Conservation (phyloP, 75 land plant genomes). For the Cunninghamia lanceolata region DNA sequence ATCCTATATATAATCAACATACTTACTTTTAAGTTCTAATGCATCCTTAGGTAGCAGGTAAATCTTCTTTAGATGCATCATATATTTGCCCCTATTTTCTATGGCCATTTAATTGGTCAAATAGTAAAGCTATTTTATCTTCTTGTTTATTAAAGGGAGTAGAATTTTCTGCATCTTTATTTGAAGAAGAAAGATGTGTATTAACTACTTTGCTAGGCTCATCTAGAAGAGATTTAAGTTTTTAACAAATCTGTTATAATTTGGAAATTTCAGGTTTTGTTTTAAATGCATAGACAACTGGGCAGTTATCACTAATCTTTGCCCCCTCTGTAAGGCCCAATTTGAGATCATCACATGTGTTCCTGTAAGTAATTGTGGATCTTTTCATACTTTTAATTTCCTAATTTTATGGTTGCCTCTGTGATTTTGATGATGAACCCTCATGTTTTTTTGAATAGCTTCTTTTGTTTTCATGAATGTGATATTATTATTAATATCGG, state of each 20-base stretch:
- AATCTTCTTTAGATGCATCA: not conserved
- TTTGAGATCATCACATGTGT: conserved; percentile 85
- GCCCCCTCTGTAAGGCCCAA: conserved; percentile 88
- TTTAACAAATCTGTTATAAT: not conserved
- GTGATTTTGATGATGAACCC: not conserved
- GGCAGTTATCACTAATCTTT: conserved; percentile 91
- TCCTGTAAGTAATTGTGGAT: conserved; percentile 51
- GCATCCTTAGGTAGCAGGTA: not conserved
- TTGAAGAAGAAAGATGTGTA: not conserved
- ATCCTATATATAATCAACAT: not conserved
- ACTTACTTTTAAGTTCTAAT: not conserved
- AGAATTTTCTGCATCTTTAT: not conserved
- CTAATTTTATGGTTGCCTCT: not conserved
- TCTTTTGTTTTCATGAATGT: not conserved
- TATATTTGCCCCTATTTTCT: not conserved
- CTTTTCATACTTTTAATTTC: not conserved
- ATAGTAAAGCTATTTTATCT: not conserved
- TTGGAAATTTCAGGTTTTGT: conserved; percentile 78
- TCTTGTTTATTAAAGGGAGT: not conserved
- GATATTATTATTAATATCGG: not conserved
- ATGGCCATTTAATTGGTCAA: not conserved
- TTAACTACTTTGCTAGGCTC: not conserved
- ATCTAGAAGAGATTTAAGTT: not conserved
- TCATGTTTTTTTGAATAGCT: not conserved
- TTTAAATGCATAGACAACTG: conserved; percentile 95